Base-by-base conservation (phyloP, 495 filamentous ascomycete species). In the Hypoxylon trugodes region DNA sequence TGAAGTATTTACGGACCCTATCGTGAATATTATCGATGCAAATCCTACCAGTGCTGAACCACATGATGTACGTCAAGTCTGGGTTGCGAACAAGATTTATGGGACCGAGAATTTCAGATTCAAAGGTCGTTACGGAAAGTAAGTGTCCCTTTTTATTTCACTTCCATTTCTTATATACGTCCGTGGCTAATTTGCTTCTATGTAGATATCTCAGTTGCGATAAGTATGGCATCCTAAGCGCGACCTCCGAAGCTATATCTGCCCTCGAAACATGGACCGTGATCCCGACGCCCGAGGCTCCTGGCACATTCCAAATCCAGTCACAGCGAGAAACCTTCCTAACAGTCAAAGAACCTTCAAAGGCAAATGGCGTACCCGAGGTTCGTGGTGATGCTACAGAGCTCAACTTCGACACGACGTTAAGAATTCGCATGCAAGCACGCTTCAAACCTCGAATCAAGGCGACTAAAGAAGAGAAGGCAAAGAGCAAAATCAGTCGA, bases 21-120 rank as follows among this genome's bases (percentile, higher is more conserved):
- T 98, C 32, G 90, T 93, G 77, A 96, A 96, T 69, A 86, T 96
- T 18, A 77, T 94, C 37, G 91, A 95, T 50, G 86, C 81, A 16
- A 87, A 94, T 75, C 85, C 90, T 3, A 58, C 77, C 12, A 96
- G 86, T 3, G 92, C 94, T 26, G 95, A 97, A 75, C 95, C 95
- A 41, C 92, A 96, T 68, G 91, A 96, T 74, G 91, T 98, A 16
- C 81, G 93, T 59, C 93, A 97, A 77, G 95, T 98, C 15, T 98
- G 93, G 93, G 84, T 97, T 51, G 93, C 91, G 49, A 96, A 90
- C 61, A 81, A 81, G 57, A 88, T 97, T 13, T 88, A 90, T 3
- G 95, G 95, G 3, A 91, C 87, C 7, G 92, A 96, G 58, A 74
- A 79, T 24, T 87, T 88, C 66, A 90, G 89, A 55, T 91, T 98